Base-by-base conservation (phyloP, 2,329 filamentous ascomycete genomes). In the Trichoderma afroharzianum region DNA sequence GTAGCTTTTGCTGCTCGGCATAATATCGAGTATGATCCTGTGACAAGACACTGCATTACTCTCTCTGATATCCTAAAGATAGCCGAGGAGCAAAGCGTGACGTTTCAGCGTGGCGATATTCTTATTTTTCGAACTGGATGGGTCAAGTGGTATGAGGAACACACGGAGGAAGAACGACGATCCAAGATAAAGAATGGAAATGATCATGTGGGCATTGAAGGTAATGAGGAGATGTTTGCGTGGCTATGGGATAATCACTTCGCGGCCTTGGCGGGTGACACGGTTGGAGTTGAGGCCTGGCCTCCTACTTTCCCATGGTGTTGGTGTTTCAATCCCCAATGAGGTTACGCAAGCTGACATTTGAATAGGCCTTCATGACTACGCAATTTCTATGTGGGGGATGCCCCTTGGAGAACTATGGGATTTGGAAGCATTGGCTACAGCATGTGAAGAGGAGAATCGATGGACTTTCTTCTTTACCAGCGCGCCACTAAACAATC, bases 171-270 rank as follows among this genome's bases (percentile, higher is more conserved):
- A 28, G 24, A 57, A 26, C 18, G 26, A 30, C 53, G 26, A 28
- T n/a, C 53, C 24, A 57, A 57, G 24, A 26, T 57, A 18, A 57
- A 26, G 24, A 28, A 57, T 28, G 12, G 74, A 82, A 24, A n/a
- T 75, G 3, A 74, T 83, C n/a, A 79, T 81, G 1, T 79, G 69
- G 87, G 87, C 1, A 80, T 88, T 2, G 82, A 87, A 63, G 84
- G 84, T 0, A 83, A 82, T 3, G 80, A 84, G 18, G 82, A 81
- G 6, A 84, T 83, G 7, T 80, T 88, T 15, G 81, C 83, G 47
- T 90, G 88, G 88, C 79, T 90, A 21, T 90, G 88, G 87, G 84
- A 89, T 68, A 82, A 85, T 6, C 71, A 63, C 15, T 88, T 90
- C 74, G 80, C 87, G 0, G 88, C 88, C 1, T 83, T 89, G 0